These are phyloP conservation scores for Saccharomyces hybrid DNA, from an alignment of 1,139 yeast genomes.

Conservation along the genomic window DNA sequence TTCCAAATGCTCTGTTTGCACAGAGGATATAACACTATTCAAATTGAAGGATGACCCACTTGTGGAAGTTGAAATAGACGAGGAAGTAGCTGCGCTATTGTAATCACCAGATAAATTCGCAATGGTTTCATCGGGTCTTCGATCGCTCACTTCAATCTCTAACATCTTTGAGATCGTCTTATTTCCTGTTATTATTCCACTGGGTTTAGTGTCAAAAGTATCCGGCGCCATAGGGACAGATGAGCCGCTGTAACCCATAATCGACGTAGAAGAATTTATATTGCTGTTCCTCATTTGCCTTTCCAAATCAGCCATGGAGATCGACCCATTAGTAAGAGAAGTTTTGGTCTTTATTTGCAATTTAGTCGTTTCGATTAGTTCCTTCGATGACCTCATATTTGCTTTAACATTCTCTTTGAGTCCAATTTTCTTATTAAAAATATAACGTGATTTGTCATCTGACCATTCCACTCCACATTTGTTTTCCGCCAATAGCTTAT, in stretches of 20 bases:
- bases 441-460: conserved; percentile 14
- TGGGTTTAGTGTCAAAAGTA: conserved; percentile 22
- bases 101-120: background rate
- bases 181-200: conserved; percentile 5
- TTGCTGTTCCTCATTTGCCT: background rate
- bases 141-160: background rate
- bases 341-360: conserved; percentile 2
- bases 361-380: conserved; percentile 5
- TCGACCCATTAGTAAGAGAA: background rate
- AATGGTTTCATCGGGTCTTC: background rate
- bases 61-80: background rate
- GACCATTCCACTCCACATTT: conserved; percentile 33
- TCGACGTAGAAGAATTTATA: conserved; percentile 1
- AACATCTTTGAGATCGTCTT: background rate
- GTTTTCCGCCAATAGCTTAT: conserved; percentile 30
- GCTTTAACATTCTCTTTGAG: background rate
- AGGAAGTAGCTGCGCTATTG: background rate
- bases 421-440: conserved; percentile 6
- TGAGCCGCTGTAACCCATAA: conserved; percentile 29
- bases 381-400: background rate
- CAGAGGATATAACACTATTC: background rate
- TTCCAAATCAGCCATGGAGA: background rate
- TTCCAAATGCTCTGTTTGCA: background rate
- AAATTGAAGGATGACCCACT: background rate
- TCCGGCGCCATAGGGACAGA: conserved; percentile 29